These are phyloP conservation scores for Phoenix roebelenii DNA, from an alignment of 176 grass and related monocot species.

Conservation along the genomic window DNA sequence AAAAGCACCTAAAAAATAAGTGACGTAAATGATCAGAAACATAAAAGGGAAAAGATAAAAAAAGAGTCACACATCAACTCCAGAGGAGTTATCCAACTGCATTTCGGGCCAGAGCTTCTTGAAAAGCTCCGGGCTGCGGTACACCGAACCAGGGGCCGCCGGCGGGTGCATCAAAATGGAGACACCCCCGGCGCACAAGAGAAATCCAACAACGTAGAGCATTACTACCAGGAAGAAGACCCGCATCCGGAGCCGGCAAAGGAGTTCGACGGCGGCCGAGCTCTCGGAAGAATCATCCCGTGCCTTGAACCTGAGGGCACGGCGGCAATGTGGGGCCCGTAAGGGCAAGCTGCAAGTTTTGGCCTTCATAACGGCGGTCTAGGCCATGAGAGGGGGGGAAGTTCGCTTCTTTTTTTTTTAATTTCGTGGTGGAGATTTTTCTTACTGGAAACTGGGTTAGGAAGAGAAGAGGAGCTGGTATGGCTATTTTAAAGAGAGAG, in stretches of 20 bases:
- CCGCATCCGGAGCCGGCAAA: not conserved
- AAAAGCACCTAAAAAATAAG: not conserved
- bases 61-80: not conserved
- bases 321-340: constrained; percentile 10
- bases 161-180: not conserved
- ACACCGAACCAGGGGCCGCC: constrained; percentile 1
- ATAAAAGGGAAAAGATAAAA: not conserved
- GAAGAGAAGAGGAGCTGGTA: no score
- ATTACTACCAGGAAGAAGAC: not conserved
- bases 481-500: no score
- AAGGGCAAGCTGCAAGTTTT: no score
- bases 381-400: no score
- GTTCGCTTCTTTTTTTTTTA: no score
- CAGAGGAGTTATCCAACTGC: constrained; percentile 6
- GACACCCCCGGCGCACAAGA: not conserved
- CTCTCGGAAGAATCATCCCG: not conserved
- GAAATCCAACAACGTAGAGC: not conserved
- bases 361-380: no score
- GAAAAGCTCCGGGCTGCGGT: constrained; percentile 16
- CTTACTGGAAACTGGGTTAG: no score
- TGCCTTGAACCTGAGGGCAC: not conserved
- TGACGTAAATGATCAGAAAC: not conserved
- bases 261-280: not conserved
- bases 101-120: constrained; percentile 7
- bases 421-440: no score